Base-by-base conservation (phyloP, 192 early-diverging fungal genomes). In the Coemansia furcata region DNA sequence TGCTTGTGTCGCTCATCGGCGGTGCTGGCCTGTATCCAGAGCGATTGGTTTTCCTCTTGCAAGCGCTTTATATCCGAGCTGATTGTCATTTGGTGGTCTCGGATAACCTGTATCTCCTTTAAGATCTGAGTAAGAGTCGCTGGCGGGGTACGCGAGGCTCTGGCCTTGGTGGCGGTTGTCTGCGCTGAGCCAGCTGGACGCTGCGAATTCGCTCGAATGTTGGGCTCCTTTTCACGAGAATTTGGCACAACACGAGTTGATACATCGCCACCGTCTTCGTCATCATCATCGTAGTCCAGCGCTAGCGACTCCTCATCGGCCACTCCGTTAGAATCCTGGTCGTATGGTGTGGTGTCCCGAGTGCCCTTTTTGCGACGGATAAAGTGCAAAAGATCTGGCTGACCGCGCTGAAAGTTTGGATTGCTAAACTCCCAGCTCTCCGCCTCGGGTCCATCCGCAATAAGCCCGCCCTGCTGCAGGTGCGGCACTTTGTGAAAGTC, bases 401-500 rank as follows among this genome's bases (percentile, higher is more conserved):
- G 90, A 59, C 89, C 89, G 42, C 92, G 87, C 76, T 92, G 90
- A 69, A 99, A 99, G 66, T 96, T 88, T 0, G 87, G 86, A 69
- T 99, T 95, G 60, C 84, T 87, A 76, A 99, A 99, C 78, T 98
- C 95, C 91, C 90, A 95, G 58, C 87, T 84, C 74, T 98, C 96
- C 0, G 91, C 85, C 29, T 86, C 86, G 2, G 84, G 85, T 19
- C 67, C 66, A 32, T 93, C 91, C 5, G 91, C 77, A 5, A 88
- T 84, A 36, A 98, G 83, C 2, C 93, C 92, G 33, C 97, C 97
- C 55, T 95, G 92, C 63, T 94, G 91, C 14, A 96, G 71, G 73
- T 97, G 93, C n/a, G 94, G 95, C 14, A 97, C 88, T 63, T 99
- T 99, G 80, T 95, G 95, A 68, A 99, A 99, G 14, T 93, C 97